phyloP scores from a whole-genome alignment of 495 filamentous ascomycete genomes.

The Cladorrhinum samala region DNA sequence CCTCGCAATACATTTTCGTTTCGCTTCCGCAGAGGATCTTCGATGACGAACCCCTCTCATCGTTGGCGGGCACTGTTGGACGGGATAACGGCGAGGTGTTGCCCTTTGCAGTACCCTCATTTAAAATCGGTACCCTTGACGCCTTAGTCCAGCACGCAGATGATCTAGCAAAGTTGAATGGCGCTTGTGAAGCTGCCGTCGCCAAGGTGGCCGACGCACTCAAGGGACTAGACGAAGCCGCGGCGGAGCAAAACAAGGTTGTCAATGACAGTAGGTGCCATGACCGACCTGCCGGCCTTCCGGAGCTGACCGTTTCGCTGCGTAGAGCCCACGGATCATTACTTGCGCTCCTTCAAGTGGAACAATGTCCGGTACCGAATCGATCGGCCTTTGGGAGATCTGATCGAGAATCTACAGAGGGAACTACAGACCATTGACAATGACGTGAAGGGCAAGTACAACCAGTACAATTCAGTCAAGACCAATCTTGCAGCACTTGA shows the following conservation, averaged over 20 bases:
- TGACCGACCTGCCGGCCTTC: not conserved
- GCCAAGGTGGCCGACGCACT: constrained; percentile 84
- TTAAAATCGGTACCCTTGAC: constrained; percentile 97
- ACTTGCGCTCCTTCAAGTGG: constrained; percentile 84
- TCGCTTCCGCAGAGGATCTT: constrained; percentile 45
- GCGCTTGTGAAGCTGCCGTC: constrained; percentile 73
- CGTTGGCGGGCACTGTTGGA: constrained; percentile 63
- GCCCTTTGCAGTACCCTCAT: constrained; percentile 79
- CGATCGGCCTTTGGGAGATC: constrained; percentile 77
- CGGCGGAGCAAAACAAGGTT: constrained; percentile 78
- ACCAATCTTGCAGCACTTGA: constrained; percentile 71
- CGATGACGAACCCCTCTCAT: constrained; percentile 70
- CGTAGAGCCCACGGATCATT: constrained; percentile 86
- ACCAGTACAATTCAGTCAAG: constrained; percentile 86
- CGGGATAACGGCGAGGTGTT: constrained; percentile 69
- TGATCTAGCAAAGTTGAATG: constrained; percentile 82
- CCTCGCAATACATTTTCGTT: constrained; percentile 40
- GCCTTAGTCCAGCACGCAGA: constrained; percentile 96
- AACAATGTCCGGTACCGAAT: constrained; percentile 95
- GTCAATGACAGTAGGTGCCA: constrained; percentile 81
- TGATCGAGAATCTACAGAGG: constrained; percentile 82
- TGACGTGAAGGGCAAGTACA: constrained; percentile 88
- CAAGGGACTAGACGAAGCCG: constrained; percentile 71
- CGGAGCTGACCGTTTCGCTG: constrained; percentile 1
- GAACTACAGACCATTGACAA: constrained; percentile 84